Conservation (phyloP, 257 asterid genomes). For the Solanum chilense region DNA sequence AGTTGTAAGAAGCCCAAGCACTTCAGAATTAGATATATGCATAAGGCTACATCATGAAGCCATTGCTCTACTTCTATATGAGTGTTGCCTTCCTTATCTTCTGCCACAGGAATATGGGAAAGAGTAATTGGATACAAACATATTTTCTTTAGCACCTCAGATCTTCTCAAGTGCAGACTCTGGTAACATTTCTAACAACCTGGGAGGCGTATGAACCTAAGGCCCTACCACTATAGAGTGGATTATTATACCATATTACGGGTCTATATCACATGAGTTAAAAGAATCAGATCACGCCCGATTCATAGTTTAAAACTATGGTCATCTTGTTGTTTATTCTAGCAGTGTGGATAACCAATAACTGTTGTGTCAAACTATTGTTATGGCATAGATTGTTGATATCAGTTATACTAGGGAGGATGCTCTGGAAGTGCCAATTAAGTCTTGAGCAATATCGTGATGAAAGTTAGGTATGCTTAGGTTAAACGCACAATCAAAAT, state of each 20-base stretch:
- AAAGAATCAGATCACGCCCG: neutral
- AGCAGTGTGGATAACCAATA: neutral
- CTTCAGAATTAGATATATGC: neutral
- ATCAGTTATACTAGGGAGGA: neutral
- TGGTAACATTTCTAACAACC: neutral
- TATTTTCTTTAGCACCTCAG: neutral
- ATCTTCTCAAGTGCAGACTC: neutral
- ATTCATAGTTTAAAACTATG: neutral
- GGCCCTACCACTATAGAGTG: conserved; percentile 7
- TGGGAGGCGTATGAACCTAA: neutral
- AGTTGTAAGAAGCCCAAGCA: neutral
- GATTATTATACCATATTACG: neutral
- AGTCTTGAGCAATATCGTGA: neutral
- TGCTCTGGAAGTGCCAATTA: neutral
- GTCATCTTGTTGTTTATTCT: neutral
- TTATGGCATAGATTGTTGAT: neutral
- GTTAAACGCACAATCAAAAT: neutral
- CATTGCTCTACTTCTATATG: neutral
- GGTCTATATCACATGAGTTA: neutral
- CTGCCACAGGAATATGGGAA: neutral
- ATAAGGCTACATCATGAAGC: neutral
- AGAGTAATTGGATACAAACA: neutral
- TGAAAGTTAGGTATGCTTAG: neutral
- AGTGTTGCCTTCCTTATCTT: neutral
- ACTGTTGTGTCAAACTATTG: neutral